Percentiles rank a stretch among this genome's conserved stretches.
These are phyloP conservation scores for Nymphaea colorata DNA, from an alignment of 164 flowering plant genomes.

Conservation along the genomic window DNA sequence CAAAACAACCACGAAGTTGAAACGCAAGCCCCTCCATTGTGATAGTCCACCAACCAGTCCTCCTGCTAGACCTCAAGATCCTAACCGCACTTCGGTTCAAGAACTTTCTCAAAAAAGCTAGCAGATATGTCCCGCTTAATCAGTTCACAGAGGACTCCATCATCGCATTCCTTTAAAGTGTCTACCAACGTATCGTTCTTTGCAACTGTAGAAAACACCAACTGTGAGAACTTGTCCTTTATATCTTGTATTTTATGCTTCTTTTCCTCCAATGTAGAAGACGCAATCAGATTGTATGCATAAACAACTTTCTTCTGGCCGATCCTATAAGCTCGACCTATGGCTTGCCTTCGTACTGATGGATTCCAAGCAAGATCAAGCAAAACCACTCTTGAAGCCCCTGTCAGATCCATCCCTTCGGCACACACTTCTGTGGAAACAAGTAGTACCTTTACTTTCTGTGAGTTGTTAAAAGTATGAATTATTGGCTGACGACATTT, in stretches of 20 bases:
- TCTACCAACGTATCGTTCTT: conserved; percentile 1
- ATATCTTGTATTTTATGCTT: conserved; percentile 31
- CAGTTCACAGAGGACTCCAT: conserved; percentile 48
- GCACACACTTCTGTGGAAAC: conserved; percentile 66
- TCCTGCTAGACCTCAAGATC: not conserved
- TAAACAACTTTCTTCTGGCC: conserved; percentile 64
- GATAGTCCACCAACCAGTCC: too few species aligned
- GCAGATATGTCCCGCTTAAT: conserved; percentile 24
- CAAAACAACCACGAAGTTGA: too few species aligned
- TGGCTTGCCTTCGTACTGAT: conserved; percentile 71
- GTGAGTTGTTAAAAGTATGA: conserved; percentile 40
- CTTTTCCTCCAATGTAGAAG: conserved; percentile 36
- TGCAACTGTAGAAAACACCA: conserved; percentile 35
- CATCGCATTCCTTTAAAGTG: conserved; percentile 17
- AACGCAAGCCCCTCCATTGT: too few species aligned
- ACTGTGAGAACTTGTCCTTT: conserved; percentile 43
- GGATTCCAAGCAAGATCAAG: conserved; percentile 91
- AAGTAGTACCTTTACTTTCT: conserved; percentile 50
- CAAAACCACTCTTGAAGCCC: conserved; percentile 82
- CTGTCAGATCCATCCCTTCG: conserved; percentile 73
- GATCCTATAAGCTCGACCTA: conserved; percentile 72
- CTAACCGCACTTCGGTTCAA: conserved; percentile 7
- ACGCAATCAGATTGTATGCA: conserved; percentile 50
- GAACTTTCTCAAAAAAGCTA: conserved; percentile 33
- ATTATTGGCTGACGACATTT: conserved; percentile 41